Conservation (phyloP, 1,284 basidiomycete genomes). For the Boletus austroedulis region DNA sequence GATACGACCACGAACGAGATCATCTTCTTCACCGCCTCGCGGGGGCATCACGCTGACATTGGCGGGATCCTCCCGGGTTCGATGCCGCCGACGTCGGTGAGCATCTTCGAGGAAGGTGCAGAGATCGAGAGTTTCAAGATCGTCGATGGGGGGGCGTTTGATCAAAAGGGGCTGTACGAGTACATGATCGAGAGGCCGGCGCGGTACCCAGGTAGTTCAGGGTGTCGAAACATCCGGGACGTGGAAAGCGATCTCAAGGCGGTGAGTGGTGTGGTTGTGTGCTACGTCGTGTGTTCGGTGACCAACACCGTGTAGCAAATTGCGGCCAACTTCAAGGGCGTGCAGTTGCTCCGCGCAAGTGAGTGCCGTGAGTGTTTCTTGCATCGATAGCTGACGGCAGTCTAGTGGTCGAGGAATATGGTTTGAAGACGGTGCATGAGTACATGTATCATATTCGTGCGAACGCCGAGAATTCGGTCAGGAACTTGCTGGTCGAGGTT, state of each 20-base stretch:
- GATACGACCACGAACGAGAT: slow-evolving; percentile 61
- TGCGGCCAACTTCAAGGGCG: slow-evolving; percentile 93
- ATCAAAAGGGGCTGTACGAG: slow-evolving; percentile 70
- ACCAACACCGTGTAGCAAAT: slow-evolving; percentile 62
- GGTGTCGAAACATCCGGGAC: slow-evolving; percentile 82
- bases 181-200: slow-evolving; percentile 87
- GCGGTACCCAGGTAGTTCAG: slow-evolving; percentile 79
- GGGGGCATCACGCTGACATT: slow-evolving; percentile 85
- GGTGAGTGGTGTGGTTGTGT: slow-evolving; percentile 40
- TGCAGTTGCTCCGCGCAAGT: slow-evolving; percentile 78
- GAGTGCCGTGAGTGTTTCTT: slow-evolving; percentile 26
- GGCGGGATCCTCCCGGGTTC: slow-evolving; percentile 80
- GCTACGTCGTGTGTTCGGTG: background rate
- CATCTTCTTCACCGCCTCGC: slow-evolving; percentile 90
- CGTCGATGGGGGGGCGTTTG: slow-evolving; percentile 79
- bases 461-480: slow-evolving; percentile 89
- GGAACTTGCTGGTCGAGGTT: slow-evolving; percentile 80
- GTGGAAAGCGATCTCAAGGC: slow-evolving; percentile 93
- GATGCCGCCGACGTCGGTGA: slow-evolving; percentile 92
- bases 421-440: slow-evolving; percentile 82
- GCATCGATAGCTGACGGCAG: background rate
- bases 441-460: slow-evolving; percentile 90
- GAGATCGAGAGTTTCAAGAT: slow-evolving; percentile 93
- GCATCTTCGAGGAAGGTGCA: slow-evolving; percentile 91
- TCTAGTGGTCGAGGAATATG: slow-evolving; percentile 83